Evolutionary conservation across 768 basidiomycete species (phyloP).

Genomic region (Botryobasidium botryosum): DNA sequence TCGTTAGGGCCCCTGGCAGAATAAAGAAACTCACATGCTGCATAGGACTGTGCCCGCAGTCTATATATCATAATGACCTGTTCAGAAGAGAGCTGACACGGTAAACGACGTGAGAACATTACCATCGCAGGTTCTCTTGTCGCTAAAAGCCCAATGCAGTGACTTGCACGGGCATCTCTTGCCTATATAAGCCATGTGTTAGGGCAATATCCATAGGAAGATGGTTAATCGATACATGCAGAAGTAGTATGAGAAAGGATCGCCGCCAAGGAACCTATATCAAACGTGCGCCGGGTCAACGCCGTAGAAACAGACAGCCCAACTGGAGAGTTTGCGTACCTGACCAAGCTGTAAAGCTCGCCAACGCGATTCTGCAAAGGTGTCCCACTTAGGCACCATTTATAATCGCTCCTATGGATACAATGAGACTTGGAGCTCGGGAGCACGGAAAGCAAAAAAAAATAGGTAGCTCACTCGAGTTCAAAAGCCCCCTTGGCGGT

Average conservation of each 20-base stretch:
- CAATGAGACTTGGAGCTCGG: not conserved
- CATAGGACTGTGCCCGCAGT: constrained; percentile 75
- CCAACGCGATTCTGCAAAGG: constrained; percentile 98
- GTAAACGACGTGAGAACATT: constrained; percentile 1
- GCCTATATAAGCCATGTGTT: constrained; percentile 27
- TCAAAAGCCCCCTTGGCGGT: constrained; percentile 97
- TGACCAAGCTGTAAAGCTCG: constrained; percentile 85
- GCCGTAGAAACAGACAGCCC: constrained; percentile 39
- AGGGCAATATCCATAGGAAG: not conserved
- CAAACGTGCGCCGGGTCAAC: too few species aligned
- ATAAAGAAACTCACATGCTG: constrained; percentile 35
- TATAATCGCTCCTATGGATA: constrained; percentile 33
- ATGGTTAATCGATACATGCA: constrained; percentile 35
- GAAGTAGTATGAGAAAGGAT: constrained; percentile 72
- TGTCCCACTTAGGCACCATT: constrained; percentile 95
- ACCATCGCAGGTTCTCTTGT: constrained; percentile 77
- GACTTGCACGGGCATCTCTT: constrained; percentile 90
- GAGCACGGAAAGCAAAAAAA: not conserved
- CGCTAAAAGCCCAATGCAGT: constrained; percentile 81
- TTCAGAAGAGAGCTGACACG: constrained; percentile 1
- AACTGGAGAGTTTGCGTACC: constrained; percentile 48
- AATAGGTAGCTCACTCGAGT: constrained; percentile 25
- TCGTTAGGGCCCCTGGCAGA: not conserved
- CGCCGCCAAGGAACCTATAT: constrained; percentile 9
- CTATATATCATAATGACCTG: constrained; percentile 22